Conservation (phyloP, 2,329 filamentous ascomycete genomes). For the Ophiocordyceps camponoti-floridani region DNA sequence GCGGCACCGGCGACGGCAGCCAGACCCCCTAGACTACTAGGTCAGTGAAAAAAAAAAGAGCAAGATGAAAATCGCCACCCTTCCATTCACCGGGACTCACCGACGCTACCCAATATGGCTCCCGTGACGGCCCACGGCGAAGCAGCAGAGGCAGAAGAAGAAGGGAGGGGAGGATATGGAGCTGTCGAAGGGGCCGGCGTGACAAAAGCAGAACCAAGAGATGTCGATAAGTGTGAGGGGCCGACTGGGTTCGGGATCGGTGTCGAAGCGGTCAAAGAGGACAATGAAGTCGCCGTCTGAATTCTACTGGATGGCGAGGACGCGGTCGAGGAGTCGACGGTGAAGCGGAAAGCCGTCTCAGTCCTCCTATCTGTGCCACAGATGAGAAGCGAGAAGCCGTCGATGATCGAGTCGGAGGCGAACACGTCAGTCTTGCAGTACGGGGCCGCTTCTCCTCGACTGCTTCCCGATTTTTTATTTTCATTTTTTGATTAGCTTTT, state of each 20-base stretch:
- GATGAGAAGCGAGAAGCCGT: slow-evolving; percentile 6
- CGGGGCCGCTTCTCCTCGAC: slow-evolving; percentile 2
- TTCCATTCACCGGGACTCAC: slow-evolving; percentile 1
- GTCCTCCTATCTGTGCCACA: slow-evolving; percentile 6
- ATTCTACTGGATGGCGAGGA: not conserved
- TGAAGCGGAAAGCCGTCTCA: slow-evolving; percentile 5
- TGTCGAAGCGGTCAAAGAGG: not conserved
- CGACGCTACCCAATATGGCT: slow-evolving; percentile 3
- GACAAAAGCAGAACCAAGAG: not conserved
- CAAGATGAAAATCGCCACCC: not conserved
- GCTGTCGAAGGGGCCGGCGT: not conserved
- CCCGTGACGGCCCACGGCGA: slow-evolving; percentile 1
- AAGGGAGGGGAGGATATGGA: not conserved
- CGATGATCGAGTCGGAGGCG: slow-evolving; percentile 2
- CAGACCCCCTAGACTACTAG: slow-evolving; percentile 1
- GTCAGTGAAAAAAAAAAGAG: not conserved
- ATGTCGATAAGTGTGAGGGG: not conserved
- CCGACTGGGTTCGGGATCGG: not conserved
- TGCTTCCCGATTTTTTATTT: not conserved
- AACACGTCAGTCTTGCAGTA: slow-evolving; percentile 9
- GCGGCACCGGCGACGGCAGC: not conserved
- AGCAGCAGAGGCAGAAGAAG: not conserved
- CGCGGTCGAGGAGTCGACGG: not conserved
- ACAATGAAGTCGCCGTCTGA: not conserved
- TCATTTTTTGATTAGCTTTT: too few relatives aligned